Percentiles rank a stretch among this genome's conserved stretches.
phyloP scores from a whole-genome alignment of 2,329 filamentous ascomycete species.

The Paramyrothecium roridum region DNA sequence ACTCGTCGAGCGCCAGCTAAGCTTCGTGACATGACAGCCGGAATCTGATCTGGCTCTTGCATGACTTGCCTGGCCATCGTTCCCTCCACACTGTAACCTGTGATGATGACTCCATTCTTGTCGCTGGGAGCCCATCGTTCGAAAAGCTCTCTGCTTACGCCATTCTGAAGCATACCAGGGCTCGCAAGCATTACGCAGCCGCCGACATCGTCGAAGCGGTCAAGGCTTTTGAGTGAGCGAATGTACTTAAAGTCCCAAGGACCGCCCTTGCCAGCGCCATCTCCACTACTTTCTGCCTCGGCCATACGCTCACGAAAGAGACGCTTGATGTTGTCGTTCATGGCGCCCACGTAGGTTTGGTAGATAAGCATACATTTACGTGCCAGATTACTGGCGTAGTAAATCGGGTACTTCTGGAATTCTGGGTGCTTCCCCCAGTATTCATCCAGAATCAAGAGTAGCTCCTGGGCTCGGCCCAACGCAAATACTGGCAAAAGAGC shows the following conservation, averaged over 20 bases:
- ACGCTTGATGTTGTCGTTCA: constrained; percentile 99
- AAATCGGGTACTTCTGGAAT: constrained; percentile 88
- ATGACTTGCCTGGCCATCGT: constrained; percentile 97
- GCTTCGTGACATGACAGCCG: constrained; percentile 82
- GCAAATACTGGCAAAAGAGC: constrained; percentile 96
- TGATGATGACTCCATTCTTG: constrained; percentile 98
- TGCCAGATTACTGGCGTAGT: constrained; percentile 94
- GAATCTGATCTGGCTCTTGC: constrained; percentile 91
- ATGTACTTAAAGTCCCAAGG: constrained; percentile 98
- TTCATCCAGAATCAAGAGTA: constrained; percentile 92
- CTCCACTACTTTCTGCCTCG: constrained; percentile 78
- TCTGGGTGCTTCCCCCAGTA: constrained; percentile 92
- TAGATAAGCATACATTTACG: constrained; percentile 98
- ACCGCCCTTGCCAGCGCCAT: constrained; percentile 70
- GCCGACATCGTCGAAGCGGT: constrained; percentile 93
- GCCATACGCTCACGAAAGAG: constrained; percentile 92
- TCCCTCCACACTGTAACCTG: constrained; percentile 95
- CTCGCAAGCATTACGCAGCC: constrained; percentile 96
- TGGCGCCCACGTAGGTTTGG: constrained; percentile 94
- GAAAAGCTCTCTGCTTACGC: constrained; percentile 86
- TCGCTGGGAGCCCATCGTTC: constrained; percentile 96
- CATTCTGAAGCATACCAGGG: constrained; percentile 97
- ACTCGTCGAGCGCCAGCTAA: constrained; percentile 58
- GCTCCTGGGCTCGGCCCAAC: constrained; percentile 86
- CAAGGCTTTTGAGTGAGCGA: constrained; percentile 84